A percentile compares a stretch with the other conserved stretches of the same genome.
These are phyloP conservation scores for Pleurotus tuoliensis DNA, from an alignment of 768 basidiomycete species.

Conservation along the genomic window DNA sequence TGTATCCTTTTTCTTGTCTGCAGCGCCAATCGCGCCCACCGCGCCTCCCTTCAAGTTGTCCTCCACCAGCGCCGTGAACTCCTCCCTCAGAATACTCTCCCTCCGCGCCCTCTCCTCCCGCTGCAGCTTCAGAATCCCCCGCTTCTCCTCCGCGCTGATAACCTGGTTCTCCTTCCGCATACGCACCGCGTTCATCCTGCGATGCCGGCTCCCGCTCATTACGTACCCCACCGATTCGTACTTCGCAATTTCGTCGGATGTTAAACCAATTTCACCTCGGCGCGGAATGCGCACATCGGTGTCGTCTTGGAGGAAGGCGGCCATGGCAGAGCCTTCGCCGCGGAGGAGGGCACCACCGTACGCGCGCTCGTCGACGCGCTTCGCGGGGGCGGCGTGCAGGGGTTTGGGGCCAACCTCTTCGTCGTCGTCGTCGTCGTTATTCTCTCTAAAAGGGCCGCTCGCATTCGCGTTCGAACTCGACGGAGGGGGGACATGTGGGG, in stretches of 20 bases:
- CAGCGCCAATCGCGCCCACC: too few relatives aligned
- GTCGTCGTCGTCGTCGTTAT: conserved; percentile 41
- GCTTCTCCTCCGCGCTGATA: conserved; percentile 97
- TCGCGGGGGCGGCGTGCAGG: conserved; percentile 37
- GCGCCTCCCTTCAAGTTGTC: conserved; percentile 61
- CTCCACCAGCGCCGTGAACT: conserved; percentile 80
- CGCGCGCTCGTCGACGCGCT: conserved; percentile 72
- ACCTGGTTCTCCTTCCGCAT: conserved; percentile 99
- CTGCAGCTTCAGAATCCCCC: conserved; percentile 92
- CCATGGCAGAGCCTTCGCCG: conserved; percentile 98
- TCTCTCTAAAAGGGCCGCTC: conserved; percentile 14
- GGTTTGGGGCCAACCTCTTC: conserved; percentile 82
- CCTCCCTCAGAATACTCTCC: conserved; percentile 84
- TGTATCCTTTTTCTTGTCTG: neutral
- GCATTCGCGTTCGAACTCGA: conserved; percentile 13
- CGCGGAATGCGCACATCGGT: conserved; percentile 88
- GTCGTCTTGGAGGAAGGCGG: conserved; percentile 87
- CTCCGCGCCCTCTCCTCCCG: conserved; percentile 90
- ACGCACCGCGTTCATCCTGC: conserved; percentile 97
- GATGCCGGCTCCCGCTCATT: conserved; percentile 93
- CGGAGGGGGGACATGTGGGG: conserved; percentile 12
- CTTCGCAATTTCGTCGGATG: conserved; percentile 79
- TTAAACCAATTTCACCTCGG: conserved; percentile 96
- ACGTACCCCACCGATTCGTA: conserved; percentile 94
- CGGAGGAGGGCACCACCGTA: conserved; percentile 89